Conservation (phyloP, 2,329 filamentous ascomycete species). For the Colletotrichum orchidophilum region DNA sequence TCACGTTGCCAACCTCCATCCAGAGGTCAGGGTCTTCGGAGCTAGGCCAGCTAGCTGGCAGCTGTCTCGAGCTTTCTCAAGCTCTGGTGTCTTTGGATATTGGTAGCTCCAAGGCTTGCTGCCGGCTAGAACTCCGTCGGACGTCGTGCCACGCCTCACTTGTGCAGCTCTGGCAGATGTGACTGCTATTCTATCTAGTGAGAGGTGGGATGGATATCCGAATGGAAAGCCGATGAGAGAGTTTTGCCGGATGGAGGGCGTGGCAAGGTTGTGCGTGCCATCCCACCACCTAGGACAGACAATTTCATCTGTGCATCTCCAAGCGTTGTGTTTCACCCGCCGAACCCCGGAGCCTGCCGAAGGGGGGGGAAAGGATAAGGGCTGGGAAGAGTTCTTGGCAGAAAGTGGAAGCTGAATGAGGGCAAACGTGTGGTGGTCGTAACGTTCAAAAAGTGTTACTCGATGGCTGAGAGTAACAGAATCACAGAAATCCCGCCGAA, state of each 20-base stretch:
- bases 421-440: background rate
- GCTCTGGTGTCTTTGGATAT: background rate
- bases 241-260: background rate
- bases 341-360: slow-evolving; percentile 30
- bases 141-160: background rate
- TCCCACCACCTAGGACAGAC: background rate
- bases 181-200: background rate
- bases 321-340: slow-evolving; percentile 29
- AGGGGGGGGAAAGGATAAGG: background rate
- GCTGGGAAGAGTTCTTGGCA: background rate
- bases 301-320: slow-evolving; percentile 29
- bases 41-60: slow-evolving; percentile 2
- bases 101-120: background rate
- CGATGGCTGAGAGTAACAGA: slow-evolving; percentile 33
- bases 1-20: background rate
- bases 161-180: background rate
- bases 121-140: background rate
- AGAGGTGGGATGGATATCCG: background rate
- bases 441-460: slow-evolving; percentile 19
- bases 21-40: background rate
- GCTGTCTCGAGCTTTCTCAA: background rate
- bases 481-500: background rate
- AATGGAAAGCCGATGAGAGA: slow-evolving; percentile 4
- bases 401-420: background rate
- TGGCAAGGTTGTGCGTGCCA: background rate